phyloP scores from a whole-genome alignment of 495 filamentous ascomycete species.

The Lichenothelia convexa region DNA sequence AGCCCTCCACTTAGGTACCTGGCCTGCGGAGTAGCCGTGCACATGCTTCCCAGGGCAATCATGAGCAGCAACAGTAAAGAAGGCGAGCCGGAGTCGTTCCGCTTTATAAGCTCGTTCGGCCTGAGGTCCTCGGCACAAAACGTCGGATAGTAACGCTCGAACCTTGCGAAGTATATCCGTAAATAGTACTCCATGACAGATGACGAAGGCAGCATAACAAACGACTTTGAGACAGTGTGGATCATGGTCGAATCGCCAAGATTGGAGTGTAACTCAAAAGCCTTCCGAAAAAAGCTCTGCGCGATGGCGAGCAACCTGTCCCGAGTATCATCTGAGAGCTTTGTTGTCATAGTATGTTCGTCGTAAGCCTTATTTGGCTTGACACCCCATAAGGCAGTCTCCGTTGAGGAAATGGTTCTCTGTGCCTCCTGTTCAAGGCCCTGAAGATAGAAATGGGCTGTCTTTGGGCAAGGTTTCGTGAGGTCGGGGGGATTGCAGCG shows the following conservation, averaged over 20 bases:
- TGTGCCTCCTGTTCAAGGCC: not conserved
- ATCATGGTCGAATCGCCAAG: no score
- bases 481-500: no score
- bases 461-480: not conserved
- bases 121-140: conserved; percentile 2
- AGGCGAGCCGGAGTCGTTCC: conserved; percentile 2
- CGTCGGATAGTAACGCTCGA: conserved; percentile 8
- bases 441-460: not conserved
- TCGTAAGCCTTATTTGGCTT: not conserved
- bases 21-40: conserved; percentile 4
- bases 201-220: no score
- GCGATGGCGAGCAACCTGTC: not conserved
- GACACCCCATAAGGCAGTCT: not conserved
- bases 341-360: not conserved
- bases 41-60: conserved; percentile 9
- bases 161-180: conserved; percentile 6
- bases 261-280: not conserved
- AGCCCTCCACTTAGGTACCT: conserved; percentile 5
- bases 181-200: conserved; percentile 3
- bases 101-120: conserved; percentile 3
- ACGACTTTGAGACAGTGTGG: no score
- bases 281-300: not conserved
- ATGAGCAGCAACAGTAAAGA: conserved; percentile 10
- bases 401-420: not conserved
- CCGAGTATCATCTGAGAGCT: not conserved